Evolutionary conservation across 495 filamentous ascomycete species (phyloP).

Genomic region (Corynascus novoguineensis): DNA sequence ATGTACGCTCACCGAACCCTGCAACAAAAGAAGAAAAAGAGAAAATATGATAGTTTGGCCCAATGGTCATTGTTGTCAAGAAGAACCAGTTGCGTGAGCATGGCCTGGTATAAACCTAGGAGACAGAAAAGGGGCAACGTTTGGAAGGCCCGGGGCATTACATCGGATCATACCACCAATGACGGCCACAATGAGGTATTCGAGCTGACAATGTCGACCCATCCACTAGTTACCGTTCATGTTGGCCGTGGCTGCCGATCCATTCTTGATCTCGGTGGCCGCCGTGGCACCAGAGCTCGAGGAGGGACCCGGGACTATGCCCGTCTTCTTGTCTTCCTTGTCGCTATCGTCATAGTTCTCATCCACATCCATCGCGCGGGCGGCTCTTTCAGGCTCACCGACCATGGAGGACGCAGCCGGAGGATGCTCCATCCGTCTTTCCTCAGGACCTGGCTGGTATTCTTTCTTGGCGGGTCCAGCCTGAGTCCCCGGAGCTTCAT

Average conservation of each 20-base stretch:
- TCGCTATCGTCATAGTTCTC: conserved; percentile 92
- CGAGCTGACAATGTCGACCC: neutral
- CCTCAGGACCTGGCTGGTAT: conserved; percentile 47
- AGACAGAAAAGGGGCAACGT: neutral
- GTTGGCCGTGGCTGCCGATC: conserved; percentile 37
- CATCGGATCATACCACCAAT: no score
- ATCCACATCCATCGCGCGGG: conserved; percentile 93
- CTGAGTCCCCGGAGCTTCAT: conserved; percentile 43
- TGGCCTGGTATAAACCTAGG: neutral
- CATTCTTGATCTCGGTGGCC: conserved; percentile 43
- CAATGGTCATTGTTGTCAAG: neutral
- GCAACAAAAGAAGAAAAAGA: neutral
- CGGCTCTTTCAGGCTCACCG: conserved; percentile 70
- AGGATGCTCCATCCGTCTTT: conserved; percentile 43
- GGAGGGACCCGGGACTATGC: conserved; percentile 30
- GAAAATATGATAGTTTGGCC: neutral
- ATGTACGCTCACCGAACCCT: neutral
- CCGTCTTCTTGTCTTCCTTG: conserved; percentile 70
- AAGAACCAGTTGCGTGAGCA: conserved; percentile 19
- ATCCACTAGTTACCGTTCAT: conserved; percentile 36
- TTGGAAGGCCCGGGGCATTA: neutral
- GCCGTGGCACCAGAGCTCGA: conserved; percentile 27
- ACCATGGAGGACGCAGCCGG: conserved; percentile 44
- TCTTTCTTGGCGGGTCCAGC: conserved; percentile 50
- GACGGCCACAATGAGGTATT: neutral